Evolutionary conservation across 768 basidiomycete genomes (phyloP), one percentile per base, ranked within the genome.

Genomic region (Dacryopinax primogenitus): DNA sequence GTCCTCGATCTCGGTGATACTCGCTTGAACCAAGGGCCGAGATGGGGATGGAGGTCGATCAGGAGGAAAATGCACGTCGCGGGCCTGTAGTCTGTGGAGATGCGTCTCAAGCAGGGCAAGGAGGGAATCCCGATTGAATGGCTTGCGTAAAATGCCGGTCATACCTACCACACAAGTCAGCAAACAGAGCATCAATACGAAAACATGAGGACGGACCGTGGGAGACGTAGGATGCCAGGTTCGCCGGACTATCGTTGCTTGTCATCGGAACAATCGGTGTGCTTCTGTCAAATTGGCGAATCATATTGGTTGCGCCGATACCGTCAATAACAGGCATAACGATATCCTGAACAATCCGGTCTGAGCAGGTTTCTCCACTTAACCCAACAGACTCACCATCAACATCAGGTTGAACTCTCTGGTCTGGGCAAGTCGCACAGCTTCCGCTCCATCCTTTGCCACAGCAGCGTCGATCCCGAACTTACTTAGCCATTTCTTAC

Each of bases 181-280:
- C 1, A 23, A 18, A 6, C 33, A 12, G 15, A 36, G 62, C 32
- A 15, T 45, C n/a, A 39, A 35, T 18, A 21, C 13, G 63, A 33
- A 62, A 61, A 32, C 21, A 28, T 26, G n/a, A 45, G 1, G 13
- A 69, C 78, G 39, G 37, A 80, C 83, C 88, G 41, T 86, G 86
- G 32, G 86, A 72, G 94, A 95, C 7, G 86, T 90, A 84, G 94
- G 86, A 67, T n/a, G n/a, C n/a, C n/a, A 95, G 87, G 74, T 95
- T 89, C 75, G 88, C 87, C 30, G 93, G 92, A 70, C 91, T 88
- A 64, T 90, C 91, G 74, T 93, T 95, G 71, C 86, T 87, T 63
- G 94, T 98, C 95, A 98, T 98, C 26, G 92, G 95, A 69, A 98
- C 96, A 73, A 98, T 97, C 3, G 95, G 95, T 41, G 94, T 96